Evolutionary conservation across 2,329 filamentous ascomycete genomes (phyloP).

Genomic region (Cadophora sp.): DNA sequence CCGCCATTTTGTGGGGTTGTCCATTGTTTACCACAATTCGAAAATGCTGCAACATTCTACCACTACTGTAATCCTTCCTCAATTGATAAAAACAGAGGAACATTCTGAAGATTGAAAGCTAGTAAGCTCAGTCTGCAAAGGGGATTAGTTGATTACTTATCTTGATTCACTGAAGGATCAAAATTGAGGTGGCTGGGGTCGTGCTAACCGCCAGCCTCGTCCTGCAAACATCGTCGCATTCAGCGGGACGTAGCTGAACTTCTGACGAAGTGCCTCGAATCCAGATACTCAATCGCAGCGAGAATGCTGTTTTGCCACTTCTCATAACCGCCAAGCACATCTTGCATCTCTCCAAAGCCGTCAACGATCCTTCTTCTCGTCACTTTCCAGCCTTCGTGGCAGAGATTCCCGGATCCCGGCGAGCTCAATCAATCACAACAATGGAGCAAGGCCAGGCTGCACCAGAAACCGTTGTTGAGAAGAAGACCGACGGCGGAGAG

Average conservation of each 20-base stretch:
- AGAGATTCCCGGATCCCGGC: too few species aligned
- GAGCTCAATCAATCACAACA: background rate
- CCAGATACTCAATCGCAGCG: background rate
- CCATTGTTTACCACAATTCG: background rate
- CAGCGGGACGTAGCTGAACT: background rate
- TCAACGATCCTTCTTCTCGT: background rate
- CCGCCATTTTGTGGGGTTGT: background rate
- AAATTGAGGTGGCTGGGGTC: conserved; percentile 11
- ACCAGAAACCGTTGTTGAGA: background rate
- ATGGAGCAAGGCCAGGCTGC: background rate
- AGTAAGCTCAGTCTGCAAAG: background rate
- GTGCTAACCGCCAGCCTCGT: conserved; percentile 12
- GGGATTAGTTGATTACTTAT: background rate
- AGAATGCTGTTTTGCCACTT: background rate
- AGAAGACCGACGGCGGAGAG: background rate
- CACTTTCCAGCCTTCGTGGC: background rate
- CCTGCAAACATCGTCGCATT: background rate
- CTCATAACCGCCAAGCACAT: background rate
- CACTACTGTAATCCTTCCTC: too few species aligned
- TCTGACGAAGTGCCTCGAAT: background rate
- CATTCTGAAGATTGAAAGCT: background rate
- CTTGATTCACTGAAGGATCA: background rate
- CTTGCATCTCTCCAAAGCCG: background rate
- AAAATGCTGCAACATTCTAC: too few species aligned
- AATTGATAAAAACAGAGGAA: too few species aligned